Evolutionary conservation across 2,329 filamentous ascomycete species (phyloP).

Genomic region (Colletotrichum lindemuthianum): DNA sequence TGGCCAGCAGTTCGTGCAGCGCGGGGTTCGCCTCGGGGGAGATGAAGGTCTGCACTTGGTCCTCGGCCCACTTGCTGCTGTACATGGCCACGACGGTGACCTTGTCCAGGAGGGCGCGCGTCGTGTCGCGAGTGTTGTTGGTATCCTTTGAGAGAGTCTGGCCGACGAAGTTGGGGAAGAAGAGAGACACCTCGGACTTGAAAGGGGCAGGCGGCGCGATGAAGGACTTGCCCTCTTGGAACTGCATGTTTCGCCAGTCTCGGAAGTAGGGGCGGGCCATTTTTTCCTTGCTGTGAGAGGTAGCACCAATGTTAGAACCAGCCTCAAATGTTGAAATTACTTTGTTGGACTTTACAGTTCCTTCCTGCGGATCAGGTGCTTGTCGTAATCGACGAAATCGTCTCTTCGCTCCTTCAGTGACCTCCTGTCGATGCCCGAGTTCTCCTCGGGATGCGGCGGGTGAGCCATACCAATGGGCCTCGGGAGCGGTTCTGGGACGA

Average conservation of each 20-base stretch:
- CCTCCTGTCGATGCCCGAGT: conserved; percentile 79
- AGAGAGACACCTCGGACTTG: conserved; percentile 82
- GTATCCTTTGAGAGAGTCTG: conserved; percentile 73
- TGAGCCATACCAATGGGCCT: conserved; percentile 84
- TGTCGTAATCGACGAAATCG: conserved; percentile 87
- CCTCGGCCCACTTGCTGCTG: conserved; percentile 85
- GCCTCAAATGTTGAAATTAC: too few species aligned
- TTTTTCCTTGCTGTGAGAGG: conserved; percentile 69
- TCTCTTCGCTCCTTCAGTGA: conserved; percentile 74
- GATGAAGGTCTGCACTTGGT: conserved; percentile 79
- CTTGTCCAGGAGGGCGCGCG: conserved; percentile 75
- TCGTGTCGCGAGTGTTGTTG: conserved; percentile 72
- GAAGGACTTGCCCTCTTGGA: conserved; percentile 92
- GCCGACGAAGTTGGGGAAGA: conserved; percentile 92
- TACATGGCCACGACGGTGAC: conserved; percentile 85
- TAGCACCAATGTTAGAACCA: conserved; percentile 1
- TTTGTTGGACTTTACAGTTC: conserved; percentile 68
- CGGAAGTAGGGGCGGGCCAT: conserved; percentile 92
- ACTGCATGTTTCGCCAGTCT: conserved; percentile 87
- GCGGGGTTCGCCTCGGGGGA: conserved; percentile 72
- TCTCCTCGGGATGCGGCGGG: conserved; percentile 81
- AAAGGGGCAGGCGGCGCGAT: conserved; percentile 86
- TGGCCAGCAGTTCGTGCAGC: conserved; percentile 70
- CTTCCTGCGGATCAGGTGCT: conserved; percentile 80
- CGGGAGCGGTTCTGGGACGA: conserved; percentile 67